Base-by-base conservation (phyloP, 768 basidiomycete species). In the Boletus bicolor region DNA sequence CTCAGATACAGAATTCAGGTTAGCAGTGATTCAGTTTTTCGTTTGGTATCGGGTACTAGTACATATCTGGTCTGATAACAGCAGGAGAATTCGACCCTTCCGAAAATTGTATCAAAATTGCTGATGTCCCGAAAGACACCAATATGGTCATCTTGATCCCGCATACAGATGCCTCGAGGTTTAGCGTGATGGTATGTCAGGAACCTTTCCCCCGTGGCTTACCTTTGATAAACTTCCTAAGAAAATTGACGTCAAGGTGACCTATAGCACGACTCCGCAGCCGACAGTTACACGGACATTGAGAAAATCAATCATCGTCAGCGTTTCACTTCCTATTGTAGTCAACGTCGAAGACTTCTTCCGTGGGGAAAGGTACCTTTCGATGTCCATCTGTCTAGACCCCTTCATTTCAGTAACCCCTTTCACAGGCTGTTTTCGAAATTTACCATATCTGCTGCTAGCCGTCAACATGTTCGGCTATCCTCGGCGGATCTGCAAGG, bases 331-430 rank as follows among this genome's bases (percentile, higher is more conserved):
- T 4, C 95, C 96, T 0, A 77, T 99, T 43, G 83, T 89, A 3
- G 90, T 98, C 55, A 97, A 95, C 55, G 96, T 98, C 0, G 91
- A 98, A 72, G 97, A 99, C 68, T 95, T 93, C 72, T 98, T 98
- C 77, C 84, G 96, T 21, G 87, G 88, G 28, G 77, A 83, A 53
- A 86, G 84, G 96, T 93, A 37, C 7, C 12, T 34, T 52, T 39
- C 35, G 24, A 5, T 7, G 24, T 49, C 55, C 54, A 26, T 51
- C 39, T 21, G 46, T 36, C 44, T 32, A 54, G 47, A 38, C 55
- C 32, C 42, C 21, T 42, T 37, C 41, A 44, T n/a, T 37, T 19
- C 36, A 46, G 36, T 47, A 32, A 58, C 44, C 15, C 21, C 41
- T 41, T 63, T 54, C 56, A 19, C 57, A 98, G 96, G 59, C 73